Base-by-base conservation (phyloP, 768 basidiomycete species). In the Cystobasidium ongulense region DNA sequence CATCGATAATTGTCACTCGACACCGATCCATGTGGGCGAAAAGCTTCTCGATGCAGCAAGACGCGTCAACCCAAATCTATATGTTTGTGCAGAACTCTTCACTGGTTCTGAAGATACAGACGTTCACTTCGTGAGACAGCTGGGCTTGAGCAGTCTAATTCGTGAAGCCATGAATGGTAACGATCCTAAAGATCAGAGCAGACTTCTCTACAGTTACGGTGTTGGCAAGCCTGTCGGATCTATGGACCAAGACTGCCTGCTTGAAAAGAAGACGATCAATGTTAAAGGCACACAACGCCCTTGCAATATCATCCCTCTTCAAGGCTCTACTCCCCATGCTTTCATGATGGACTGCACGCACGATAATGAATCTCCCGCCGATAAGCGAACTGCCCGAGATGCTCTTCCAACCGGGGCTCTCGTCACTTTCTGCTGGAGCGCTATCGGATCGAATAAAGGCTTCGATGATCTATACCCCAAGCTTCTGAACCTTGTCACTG, bases 1-100 rank as follows among this genome's bases (percentile, higher is more conserved):
- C 33, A 89, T 99, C 78, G 96, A 99, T 82, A 99, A 99, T 80
- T 96, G 92, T 75, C 95, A 99, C 82, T 98, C 95, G 1, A 99
- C 96, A 0, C 96, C 96, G 17, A 82, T 98, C 38, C 87, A 91
- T 76, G 92, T 98, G n/a, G 96, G 96, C n/a, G 88, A 89, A n/a
- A 84, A 85, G 54, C 88, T 99, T 84, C 87, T 99, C 39, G 96
- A 99, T 80, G 88, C 88, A 21, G 94, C 94, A 5, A 86, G 96
- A 36, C 87, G 87, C 25, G 87, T 87, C 64, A 92, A 92, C 76
- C 94, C 93, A 0, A 85, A 98, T 78, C 84, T 99, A n/a, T 98
- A 98, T 79, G 87, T 99, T 38, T 92, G 91, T 78, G 96, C 96
- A 1, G 96, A 99, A 81, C 85, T 99, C 50, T 99, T 98, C 80